A percentile compares a stretch with the other conserved stretches of the same genome.
Evolutionary conservation across 1,284 basidiomycete species (phyloP).

Genomic region (Cryptococcus sp.): DNA sequence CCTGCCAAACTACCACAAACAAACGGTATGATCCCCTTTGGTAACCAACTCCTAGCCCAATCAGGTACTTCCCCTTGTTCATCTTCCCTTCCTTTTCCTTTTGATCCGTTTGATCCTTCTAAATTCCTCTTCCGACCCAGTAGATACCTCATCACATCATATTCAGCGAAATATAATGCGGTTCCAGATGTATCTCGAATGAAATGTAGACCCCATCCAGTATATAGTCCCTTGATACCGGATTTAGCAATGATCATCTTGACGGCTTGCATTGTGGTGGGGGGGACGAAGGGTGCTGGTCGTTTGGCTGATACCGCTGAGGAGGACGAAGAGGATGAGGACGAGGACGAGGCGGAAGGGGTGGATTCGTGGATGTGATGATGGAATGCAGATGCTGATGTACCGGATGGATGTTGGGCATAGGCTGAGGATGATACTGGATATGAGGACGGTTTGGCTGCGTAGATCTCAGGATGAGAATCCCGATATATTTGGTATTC

Average conservation of each 20-base stretch:
- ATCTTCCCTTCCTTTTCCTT: constrained; percentile 15
- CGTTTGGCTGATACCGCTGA: not conserved
- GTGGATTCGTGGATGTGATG: not conserved
- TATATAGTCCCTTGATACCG: constrained; percentile 38
- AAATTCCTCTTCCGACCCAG: constrained; percentile 25
- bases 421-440: constrained; percentile 13
- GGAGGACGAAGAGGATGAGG: not conserved
- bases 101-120: not conserved
- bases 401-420: constrained; percentile 15
- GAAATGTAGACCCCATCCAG: constrained; percentile 41
- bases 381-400: constrained; percentile 9
- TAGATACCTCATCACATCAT: constrained; percentile 45
- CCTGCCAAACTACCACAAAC: constrained; percentile 45
- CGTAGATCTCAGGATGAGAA: constrained; percentile 30
- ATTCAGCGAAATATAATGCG: constrained; percentile 47
- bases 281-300: constrained; percentile 21
- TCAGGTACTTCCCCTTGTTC: constrained; percentile 40
- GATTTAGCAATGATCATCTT: constrained; percentile 29
- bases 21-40: constrained; percentile 41
- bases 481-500: constrained; percentile 74
- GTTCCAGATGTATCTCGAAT: constrained; percentile 46
- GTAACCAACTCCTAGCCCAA: constrained; percentile 41
- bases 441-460: constrained; percentile 3
- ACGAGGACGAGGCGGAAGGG: not conserved
- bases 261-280: constrained; percentile 42